phyloP scores from a whole-genome alignment of 1,284 basidiomycete species.

The Tranzscheliella williamsii region DNA sequence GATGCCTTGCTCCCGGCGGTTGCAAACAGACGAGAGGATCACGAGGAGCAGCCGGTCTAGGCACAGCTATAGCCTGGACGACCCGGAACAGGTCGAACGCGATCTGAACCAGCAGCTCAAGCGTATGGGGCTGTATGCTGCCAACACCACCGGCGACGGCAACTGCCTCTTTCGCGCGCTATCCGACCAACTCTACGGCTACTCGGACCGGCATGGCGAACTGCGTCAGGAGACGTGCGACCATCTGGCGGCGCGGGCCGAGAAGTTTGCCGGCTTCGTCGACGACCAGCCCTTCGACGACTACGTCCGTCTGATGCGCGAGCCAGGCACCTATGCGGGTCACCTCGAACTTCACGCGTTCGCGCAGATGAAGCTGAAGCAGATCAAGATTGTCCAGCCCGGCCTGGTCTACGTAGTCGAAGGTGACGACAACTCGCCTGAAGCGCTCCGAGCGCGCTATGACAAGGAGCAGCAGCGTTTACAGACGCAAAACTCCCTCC shows the following conservation, averaged over 20 bases:
- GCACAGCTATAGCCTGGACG: slow-evolving; percentile 44
- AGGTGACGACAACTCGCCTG: slow-evolving; percentile 59
- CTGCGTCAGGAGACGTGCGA: slow-evolving; percentile 74
- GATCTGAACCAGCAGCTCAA: slow-evolving; percentile 52
- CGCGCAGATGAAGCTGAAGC: slow-evolving; percentile 74
- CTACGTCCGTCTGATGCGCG: slow-evolving; percentile 54
- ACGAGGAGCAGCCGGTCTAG: slow-evolving; percentile 34
- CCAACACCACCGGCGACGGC: slow-evolving; percentile 58
- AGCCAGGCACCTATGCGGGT: slow-evolving; percentile 80
- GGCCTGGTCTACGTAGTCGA: slow-evolving; percentile 64
- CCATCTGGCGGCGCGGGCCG: slow-evolving; percentile 73
- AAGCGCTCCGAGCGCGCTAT: slow-evolving; percentile 38
- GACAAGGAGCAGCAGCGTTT: slow-evolving; percentile 35
- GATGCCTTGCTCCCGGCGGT: not conserved
- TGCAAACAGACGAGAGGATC: slow-evolving; percentile 21
- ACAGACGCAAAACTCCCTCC: slow-evolving; percentile 30
- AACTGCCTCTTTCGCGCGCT: slow-evolving; percentile 61
- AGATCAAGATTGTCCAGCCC: slow-evolving; percentile 89
- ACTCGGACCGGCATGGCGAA: slow-evolving; percentile 71
- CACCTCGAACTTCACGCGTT: slow-evolving; percentile 88
- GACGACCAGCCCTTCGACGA: slow-evolving; percentile 69
- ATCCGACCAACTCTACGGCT: slow-evolving; percentile 72
- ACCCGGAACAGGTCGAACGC: slow-evolving; percentile 51
- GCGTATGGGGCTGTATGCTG: slow-evolving; percentile 56
- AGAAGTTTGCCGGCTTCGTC: slow-evolving; percentile 81